Conservation (phyloP, 106 monocot species). For the Hemerocallis citrina region DNA sequence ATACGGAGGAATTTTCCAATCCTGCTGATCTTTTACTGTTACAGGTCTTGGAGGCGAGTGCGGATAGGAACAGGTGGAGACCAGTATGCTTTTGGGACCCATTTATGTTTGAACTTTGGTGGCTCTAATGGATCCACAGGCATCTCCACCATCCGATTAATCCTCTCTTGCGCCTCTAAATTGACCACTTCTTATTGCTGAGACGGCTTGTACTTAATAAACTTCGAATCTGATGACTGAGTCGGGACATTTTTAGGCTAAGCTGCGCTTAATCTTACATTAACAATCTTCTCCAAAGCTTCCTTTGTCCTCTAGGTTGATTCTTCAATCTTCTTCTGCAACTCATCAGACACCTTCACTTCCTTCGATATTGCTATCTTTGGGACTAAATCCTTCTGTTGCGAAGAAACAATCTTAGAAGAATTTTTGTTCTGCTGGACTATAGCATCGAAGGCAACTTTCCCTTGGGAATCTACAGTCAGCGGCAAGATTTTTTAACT, state of each 20-base stretch:
- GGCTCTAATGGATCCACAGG: constrained; percentile 94
- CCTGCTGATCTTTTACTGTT: constrained; percentile 95
- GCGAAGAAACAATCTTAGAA: constrained; percentile 76
- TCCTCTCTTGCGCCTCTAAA: constrained; percentile 89
- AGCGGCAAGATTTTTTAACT: constrained; percentile 81
- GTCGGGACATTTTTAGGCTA: constrained; percentile 95
- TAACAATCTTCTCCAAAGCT: constrained; percentile 89
- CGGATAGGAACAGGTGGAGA: constrained; percentile 91
- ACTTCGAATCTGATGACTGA: constrained; percentile 69
- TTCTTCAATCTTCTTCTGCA: constrained; percentile 88
- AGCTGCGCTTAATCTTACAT: constrained; percentile 82
- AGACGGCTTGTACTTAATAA: constrained; percentile 93
- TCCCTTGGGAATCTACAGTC: constrained; percentile 87
- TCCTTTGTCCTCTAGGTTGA: constrained; percentile 65
- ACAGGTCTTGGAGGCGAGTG: constrained; percentile 97
- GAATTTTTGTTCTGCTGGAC: constrained; percentile 86
- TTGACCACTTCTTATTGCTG: constrained; percentile 88
- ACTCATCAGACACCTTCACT: constrained; percentile 19
- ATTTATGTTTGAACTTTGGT: constrained; percentile 97
- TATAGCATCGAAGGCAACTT: constrained; percentile 79
- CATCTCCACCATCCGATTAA: constrained; percentile 89
- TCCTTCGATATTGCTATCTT: constrained; percentile 40
- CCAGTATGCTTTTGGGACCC: constrained; percentile 80
- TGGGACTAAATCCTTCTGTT: constrained; percentile 87
- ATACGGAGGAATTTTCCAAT: constrained; percentile 99